These are phyloP conservation scores for Wickerhamiella domercqiae DNA, from an alignment of 805 yeast genomes.

Conservation along the genomic window DNA sequence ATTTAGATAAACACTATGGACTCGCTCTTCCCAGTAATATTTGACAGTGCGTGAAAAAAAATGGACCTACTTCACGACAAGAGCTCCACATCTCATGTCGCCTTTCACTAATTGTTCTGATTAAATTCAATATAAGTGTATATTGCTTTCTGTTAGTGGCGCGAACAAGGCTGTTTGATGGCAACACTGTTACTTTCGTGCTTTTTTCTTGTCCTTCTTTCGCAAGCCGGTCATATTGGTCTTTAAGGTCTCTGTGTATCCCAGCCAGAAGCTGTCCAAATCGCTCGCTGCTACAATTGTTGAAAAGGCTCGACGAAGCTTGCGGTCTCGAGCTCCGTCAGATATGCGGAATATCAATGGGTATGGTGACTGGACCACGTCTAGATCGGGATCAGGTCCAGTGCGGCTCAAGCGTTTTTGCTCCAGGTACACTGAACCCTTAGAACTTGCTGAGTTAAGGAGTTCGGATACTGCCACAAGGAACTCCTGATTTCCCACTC, in stretches of 20 bases:
- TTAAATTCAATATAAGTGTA: no score
- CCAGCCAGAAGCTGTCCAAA: conserved; percentile 62
- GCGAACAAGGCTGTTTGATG: no score
- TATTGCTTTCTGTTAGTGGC: no score
- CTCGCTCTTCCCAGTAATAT: no score
- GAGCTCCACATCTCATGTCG: no score
- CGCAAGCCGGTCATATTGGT: conserved; percentile 58
- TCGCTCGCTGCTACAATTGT: conserved; percentile 52
- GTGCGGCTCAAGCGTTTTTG: conserved; percentile 23
- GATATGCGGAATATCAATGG: conserved; percentile 57
- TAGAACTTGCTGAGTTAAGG: conserved; percentile 17
- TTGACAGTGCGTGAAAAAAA: no score
- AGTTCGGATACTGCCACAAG: conserved; percentile 18
- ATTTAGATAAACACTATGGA: no score
- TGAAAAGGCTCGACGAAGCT: conserved; percentile 43
- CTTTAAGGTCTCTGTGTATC: conserved; percentile 55
- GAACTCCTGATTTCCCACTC: conserved; percentile 20
- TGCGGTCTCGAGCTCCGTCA: conserved; percentile 37
- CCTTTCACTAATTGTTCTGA: no score
- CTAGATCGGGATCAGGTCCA: conserved; percentile 12
- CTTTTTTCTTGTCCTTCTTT: conserved; percentile 58
- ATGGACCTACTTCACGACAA: no score
- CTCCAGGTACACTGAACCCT: conserved; percentile 25
- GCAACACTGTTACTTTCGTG: neutral
- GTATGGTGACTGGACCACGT: conserved; percentile 26